Percentiles rank a stretch among this genome's conserved stretches.
These are phyloP conservation scores for Globisporangium cylindrosporum DNA, from an alignment of 352 stramenopile species.

Conservation along the genomic window DNA sequence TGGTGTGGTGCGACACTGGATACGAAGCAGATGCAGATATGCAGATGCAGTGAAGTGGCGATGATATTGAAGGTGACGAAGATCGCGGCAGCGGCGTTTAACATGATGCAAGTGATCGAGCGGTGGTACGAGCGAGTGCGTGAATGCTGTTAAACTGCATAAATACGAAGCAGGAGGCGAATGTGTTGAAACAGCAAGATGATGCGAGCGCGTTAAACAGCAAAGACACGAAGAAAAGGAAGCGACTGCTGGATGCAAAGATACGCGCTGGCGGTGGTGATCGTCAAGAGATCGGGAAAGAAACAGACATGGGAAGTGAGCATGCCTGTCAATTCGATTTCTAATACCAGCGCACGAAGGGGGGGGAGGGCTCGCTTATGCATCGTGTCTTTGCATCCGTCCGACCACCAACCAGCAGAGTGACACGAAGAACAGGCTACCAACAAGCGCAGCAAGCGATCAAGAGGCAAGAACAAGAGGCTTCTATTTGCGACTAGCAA, in stretches of 20 bases:
- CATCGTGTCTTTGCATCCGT: constrained; percentile 7
- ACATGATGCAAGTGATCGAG: not conserved
- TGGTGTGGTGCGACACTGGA: not conserved
- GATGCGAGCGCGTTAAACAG: constrained; percentile 7
- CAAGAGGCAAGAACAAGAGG: not conserved
- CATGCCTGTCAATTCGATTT: not conserved
- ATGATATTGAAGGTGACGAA: not conserved
- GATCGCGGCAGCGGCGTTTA: not conserved
- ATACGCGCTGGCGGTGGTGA: not conserved
- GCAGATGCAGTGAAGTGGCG: not conserved
- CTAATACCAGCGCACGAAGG: not conserved
- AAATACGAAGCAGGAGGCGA: not conserved
- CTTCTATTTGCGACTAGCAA: not conserved
- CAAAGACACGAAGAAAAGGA: constrained; percentile 12
- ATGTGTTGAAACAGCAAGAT: not conserved
- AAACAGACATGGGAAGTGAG: constrained; percentile 5
- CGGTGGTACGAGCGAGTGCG: not conserved
- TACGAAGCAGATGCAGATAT: not conserved
- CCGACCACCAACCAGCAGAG: not conserved
- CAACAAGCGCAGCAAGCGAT: not conserved
- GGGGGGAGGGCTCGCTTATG: not conserved
- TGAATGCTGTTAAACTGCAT: not conserved
- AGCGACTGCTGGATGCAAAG: constrained; percentile 3
- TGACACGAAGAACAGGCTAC: not conserved
- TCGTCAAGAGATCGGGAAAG: not conserved